Evolutionary conservation across 306 rosid genomes (phyloP).

Genomic region (Pyrus bretschneideri): DNA sequence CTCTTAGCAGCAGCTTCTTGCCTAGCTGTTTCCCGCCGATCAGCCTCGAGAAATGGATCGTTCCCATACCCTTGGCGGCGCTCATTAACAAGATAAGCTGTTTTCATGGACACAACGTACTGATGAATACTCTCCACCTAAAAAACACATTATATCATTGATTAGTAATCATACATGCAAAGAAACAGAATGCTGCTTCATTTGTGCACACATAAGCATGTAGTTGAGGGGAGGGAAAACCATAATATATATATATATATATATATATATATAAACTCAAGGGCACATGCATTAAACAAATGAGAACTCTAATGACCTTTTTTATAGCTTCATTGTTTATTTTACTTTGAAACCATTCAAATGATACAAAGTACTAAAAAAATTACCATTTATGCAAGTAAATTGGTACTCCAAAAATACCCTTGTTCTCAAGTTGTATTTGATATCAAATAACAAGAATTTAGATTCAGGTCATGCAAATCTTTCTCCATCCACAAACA

Average conservation of each 20-base stretch:
- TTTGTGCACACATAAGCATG: no score
- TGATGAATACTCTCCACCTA: conserved; percentile 96
- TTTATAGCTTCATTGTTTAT: not conserved
- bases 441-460: not conserved
- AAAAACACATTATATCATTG: conserved; percentile 17
- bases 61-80: conserved; percentile 74
- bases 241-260: no score
- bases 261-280: not conserved
- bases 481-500: not conserved
- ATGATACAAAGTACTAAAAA: not conserved
- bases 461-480: not conserved
- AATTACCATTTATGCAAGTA: not conserved
- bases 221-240: no score
- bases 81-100: conserved; percentile 81
- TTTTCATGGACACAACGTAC: conserved; percentile 85
- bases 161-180: conserved; percentile 16
- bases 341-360: not conserved
- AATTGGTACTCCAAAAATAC: not conserved
- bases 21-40: conserved; percentile 93
- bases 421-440: not conserved
- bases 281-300: not conserved
- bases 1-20: conserved; percentile 91
- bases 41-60: conserved; percentile 96
- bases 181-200: not conserved
- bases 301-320: not conserved